Base-by-base conservation (phyloP, 257 asterid species). In the Nyctanthes arbortristis region DNA sequence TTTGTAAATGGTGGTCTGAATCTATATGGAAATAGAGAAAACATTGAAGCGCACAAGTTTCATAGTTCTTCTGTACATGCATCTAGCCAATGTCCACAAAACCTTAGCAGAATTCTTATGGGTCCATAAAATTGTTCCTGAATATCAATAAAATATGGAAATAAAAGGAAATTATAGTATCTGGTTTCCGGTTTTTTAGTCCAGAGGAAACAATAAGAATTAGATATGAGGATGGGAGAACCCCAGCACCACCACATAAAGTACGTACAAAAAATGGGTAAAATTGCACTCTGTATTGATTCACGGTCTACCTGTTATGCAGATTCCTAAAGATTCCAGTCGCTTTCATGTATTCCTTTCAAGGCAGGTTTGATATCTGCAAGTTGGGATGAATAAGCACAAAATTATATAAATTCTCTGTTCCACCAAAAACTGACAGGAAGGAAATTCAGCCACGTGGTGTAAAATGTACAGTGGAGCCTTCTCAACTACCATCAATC, bases 81-180 rank as follows among this genome's bases (percentile, higher is more conserved):
- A 28, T 68, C 81, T 57, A 73, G 71, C 57, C 84, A 71, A 58
- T 75, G 68, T 49, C 79, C 71, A 0, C 85, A 77, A 72, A 82
- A 74, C 70, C 69, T 74, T 60, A 81, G 82, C 18, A 77, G 81
- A 62, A 62, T 82, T 71, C 77, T 79, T 32, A 34, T 74, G 73
- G 85, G 83, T 8, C 88, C 88, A 0, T 83, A 60, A 82, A 61
- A 22, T 2, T 67, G 70, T 59, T 65, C 57, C 67, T 30, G 25
- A 16, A 59, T 8, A 8, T 32, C 10, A 9, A 66, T 20, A 43
- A 60, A 67, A 64, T 39, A 18, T 22, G 4, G 30, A 28, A 73
- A 71, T 67, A 56, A 73, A 47, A 61, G n/a, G n/a, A 30, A 47
- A 39, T 52, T 27, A 68, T 43, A 7, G 2, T 29, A 54, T 28